Base-by-base conservation (phyloP, 345 rosid genomes). In the Boechera stricta region DNA sequence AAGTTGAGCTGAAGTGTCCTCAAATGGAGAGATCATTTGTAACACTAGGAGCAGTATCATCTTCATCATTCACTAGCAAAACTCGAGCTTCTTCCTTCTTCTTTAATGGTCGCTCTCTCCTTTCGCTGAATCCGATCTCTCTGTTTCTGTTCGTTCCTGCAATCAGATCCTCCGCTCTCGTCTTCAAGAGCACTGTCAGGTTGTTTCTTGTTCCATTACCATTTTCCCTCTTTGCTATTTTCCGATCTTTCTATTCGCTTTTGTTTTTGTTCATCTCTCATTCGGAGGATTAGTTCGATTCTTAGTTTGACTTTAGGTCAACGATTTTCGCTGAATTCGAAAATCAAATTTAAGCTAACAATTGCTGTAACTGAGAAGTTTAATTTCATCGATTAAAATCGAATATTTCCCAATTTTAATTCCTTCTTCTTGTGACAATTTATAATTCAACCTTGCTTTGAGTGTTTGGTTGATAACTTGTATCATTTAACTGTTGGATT, bases 101-200 rank as follows among this genome's bases (percentile, higher is more conserved):
- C 70, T 67, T 21, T 12, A 52, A 52, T 41, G 18, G 58, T 60
- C 74, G 49, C 24, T 61, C 9, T 59, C 74, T 52, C 52, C 55
- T 10, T 9, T 56, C 47, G 5, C 4, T 64, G 32, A 64, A 18
- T 57, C 68, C 48, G 6, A 64, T 72, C 31, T 2, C 62, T 57
- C 54, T 61, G 5, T 55, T 3, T 35, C 18, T 18, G 6, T 56
- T 51, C 5, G 28, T 49, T 58, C 74, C 70, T 33, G 4, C 52
- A 12, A 41, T 36, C 18, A 78, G 35, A 51, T 73, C 65, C 52
- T 42, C 28, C 6, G 0, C 33, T 66, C 73, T 66, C 38, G 42
- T 73, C 58, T 11, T 49, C 31, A 49, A 41, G 70, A 62, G 21
- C 24, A 52, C 4, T 11, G 5, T 33, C 58, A 72, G 74, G 81